These are phyloP conservation scores for Saccharum spontaneum DNA, from an alignment of 176 grass and related monocot species.

Conservation along the genomic window DNA sequence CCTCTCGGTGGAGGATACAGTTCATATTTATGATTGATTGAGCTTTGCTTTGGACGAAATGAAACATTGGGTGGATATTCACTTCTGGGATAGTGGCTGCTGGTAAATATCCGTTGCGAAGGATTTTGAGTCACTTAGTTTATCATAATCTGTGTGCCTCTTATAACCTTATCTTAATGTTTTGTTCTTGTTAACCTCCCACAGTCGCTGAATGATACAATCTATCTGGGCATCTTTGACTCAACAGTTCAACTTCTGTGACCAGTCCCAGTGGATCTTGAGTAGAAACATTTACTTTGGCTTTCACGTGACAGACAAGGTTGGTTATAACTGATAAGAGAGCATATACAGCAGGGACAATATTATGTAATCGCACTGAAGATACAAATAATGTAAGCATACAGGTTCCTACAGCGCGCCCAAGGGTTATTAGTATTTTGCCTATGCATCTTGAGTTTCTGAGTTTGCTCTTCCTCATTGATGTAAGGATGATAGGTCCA, in stretches of 20 bases:
- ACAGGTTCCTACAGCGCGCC: background rate
- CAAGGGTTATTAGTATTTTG: background rate
- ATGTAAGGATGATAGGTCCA: background rate
- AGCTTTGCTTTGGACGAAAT: slow-evolving; percentile 13
- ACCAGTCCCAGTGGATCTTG: background rate
- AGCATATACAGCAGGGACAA: background rate
- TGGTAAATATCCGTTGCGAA: slow-evolving; percentile 4
- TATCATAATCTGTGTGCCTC: background rate
- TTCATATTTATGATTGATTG: slow-evolving; percentile 61
- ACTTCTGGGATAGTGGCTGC: background rate
- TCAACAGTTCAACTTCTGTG: slow-evolving; percentile 8
- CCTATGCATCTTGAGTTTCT: background rate
- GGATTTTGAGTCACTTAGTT: background rate
- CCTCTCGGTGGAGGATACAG: slow-evolving; percentile 84
- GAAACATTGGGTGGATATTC: background rate
- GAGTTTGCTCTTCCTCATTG: background rate
- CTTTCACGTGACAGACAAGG: background rate
- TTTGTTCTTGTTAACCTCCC: background rate
- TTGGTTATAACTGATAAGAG: background rate
- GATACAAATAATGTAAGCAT: background rate
- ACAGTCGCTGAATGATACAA: slow-evolving; percentile 23
- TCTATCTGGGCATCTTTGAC: background rate
- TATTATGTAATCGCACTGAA: background rate
- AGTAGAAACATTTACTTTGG: slow-evolving; percentile 8
- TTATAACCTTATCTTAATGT: background rate